phyloP scores from a whole-genome alignment of 331 rosid genomes.

The Acacia concinna region DNA sequence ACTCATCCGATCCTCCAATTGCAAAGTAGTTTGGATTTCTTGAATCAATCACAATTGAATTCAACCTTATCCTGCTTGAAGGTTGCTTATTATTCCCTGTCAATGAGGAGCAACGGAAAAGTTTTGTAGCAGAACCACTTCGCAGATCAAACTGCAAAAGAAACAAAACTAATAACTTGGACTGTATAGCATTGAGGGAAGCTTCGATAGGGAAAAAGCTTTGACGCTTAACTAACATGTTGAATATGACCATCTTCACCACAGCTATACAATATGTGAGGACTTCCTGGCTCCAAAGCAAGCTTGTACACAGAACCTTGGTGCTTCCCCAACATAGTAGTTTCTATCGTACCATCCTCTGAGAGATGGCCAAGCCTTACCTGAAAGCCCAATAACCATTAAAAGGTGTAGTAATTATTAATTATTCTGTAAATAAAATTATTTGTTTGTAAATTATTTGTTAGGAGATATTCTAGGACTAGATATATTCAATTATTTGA shows the following conservation, averaged over 20 bases:
- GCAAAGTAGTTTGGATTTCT: slow-evolving; percentile 59
- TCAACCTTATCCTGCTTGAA: slow-evolving; percentile 41
- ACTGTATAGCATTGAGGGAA: slow-evolving; percentile 32
- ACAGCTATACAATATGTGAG: slow-evolving; percentile 55
- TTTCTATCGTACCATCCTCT: slow-evolving; percentile 49
- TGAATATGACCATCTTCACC: slow-evolving; percentile 64
- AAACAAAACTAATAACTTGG: slow-evolving; percentile 43
- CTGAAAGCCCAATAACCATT: slow-evolving; percentile 33
- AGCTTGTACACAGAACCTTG: slow-evolving; percentile 56
- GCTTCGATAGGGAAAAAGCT: slow-evolving; percentile 34
- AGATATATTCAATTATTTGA: no score
- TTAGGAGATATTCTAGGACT: no score
- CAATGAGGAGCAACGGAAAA: slow-evolving; percentile 46
- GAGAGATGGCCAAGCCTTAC: slow-evolving; percentile 54
- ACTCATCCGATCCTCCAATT: slow-evolving; percentile 55
- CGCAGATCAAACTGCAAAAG: slow-evolving; percentile 67
- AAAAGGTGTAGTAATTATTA: no score
- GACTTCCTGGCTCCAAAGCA: slow-evolving; percentile 69
- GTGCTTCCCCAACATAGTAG: slow-evolving; percentile 54
- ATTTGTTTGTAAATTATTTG: no score
- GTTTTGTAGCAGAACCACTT: slow-evolving; percentile 49
- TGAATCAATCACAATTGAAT: slow-evolving; percentile 56
- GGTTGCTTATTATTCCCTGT: slow-evolving; percentile 35
- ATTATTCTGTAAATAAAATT: no score
- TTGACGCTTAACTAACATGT: slow-evolving; percentile 51